These are phyloP conservation scores for Chimonanthus salicifolius DNA, from an alignment of 164 flowering plant genomes.

Conservation along the genomic window DNA sequence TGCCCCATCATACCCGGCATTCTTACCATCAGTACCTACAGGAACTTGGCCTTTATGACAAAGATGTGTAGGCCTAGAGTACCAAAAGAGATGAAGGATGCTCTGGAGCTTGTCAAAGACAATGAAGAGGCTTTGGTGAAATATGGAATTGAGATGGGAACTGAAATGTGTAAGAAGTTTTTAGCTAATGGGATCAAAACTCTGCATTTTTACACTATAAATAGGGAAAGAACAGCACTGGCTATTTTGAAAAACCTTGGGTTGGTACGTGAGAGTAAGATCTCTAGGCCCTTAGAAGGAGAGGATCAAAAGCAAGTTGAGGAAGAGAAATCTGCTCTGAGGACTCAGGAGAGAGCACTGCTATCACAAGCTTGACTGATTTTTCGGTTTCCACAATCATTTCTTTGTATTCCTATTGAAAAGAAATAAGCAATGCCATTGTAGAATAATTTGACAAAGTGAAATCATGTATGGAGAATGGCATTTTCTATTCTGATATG, in stretches of 20 bases:
- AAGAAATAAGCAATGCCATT: no score
- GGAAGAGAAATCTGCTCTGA: neutral
- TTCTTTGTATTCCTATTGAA: no score
- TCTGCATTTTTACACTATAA: slow-evolving; percentile 6
- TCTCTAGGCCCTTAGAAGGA: neutral
- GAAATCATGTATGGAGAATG: no score
- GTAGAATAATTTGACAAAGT: no score
- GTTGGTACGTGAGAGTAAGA: neutral
- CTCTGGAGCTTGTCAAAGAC: slow-evolving; percentile 5
- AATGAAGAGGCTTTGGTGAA: slow-evolving; percentile 5
- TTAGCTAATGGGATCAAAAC: slow-evolving; percentile 3
- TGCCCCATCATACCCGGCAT: slow-evolving; percentile 8
- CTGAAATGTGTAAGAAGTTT: slow-evolving; percentile 6
- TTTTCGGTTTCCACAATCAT: no score
- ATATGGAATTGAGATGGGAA: slow-evolving; percentile 2
- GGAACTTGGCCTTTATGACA: neutral
- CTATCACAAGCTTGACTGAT: no score
- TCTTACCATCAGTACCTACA: neutral
- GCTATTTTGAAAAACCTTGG: slow-evolving; percentile 6
- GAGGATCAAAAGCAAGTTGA: neutral
- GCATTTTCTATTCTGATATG: no score
- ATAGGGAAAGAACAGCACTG: slow-evolving; percentile 1
- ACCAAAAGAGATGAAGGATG: slow-evolving; percentile 7
- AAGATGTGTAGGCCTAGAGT: slow-evolving; percentile 2
- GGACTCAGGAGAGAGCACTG: no score